Conservation (phyloP, 2,329 filamentous ascomycete species). For the Arthrobotrys pseudoclavata region DNA sequence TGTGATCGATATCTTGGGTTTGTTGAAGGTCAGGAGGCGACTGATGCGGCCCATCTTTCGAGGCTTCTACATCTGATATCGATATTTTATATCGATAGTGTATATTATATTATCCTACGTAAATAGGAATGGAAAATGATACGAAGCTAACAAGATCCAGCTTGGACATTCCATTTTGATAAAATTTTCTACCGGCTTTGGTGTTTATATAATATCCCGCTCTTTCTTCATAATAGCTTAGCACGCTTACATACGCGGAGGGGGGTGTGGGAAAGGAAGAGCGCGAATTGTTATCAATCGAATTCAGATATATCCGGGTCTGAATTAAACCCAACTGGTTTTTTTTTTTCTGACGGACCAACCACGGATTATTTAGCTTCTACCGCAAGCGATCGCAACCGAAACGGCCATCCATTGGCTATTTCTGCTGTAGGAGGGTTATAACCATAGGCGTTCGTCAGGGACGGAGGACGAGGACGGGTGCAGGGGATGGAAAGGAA, state of each 20-base stretch:
- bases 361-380: background rate
- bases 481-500: background rate
- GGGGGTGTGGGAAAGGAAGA: background rate
- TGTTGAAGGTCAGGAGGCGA: constrained; percentile 4
- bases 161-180: constrained; percentile 30
- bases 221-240: constrained; percentile 9
- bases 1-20: constrained; percentile 6
- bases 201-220: constrained; percentile 16
- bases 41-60: constrained; percentile 21
- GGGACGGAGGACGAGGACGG: background rate
- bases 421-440: background rate
- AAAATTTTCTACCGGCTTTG: background rate
- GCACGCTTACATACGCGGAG: background rate
- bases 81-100: too few species aligned
- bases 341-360: background rate
- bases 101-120: too few species aligned
- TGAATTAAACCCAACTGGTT: background rate
- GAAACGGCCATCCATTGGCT: constrained; percentile 11
- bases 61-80: background rate
- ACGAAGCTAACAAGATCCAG: constrained; percentile 3
- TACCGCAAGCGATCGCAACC: constrained; percentile 6
- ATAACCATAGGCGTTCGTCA: background rate
- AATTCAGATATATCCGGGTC: background rate
- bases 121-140: background rate
- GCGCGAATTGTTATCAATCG: background rate